These are phyloP conservation scores for Apophysomyces elegans DNA, from an alignment of 371 early-diverging fungal genomes.

Conservation along the genomic window DNA sequence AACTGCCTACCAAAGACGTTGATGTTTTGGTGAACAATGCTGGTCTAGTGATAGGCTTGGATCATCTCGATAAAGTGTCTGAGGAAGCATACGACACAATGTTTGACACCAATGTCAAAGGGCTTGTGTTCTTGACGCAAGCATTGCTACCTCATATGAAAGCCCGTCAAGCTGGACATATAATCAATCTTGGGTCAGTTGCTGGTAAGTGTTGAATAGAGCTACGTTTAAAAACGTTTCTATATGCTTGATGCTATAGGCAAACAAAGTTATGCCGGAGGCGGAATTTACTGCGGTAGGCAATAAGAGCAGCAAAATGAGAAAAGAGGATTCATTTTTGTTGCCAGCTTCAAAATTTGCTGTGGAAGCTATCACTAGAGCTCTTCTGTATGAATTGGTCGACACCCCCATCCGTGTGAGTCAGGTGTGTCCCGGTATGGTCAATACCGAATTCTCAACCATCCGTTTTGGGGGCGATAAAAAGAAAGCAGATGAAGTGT, in stretches of 20 bases:
- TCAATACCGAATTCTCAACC: constrained; percentile 92
- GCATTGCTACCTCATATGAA: constrained; percentile 86
- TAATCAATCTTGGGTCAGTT: constrained; percentile 89
- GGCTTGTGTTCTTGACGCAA: constrained; percentile 76
- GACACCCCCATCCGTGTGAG: constrained; percentile 78
- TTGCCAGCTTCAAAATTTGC: constrained; percentile 82
- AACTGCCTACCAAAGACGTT: constrained; percentile 54
- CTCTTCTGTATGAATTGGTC: constrained; percentile 81
- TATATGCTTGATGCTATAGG: constrained; percentile 20
- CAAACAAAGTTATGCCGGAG: constrained; percentile 69
- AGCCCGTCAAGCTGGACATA: constrained; percentile 69
- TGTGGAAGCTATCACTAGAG: constrained; percentile 79
- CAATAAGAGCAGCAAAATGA: background rate
- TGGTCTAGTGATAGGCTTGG: constrained; percentile 80
- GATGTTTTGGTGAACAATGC: constrained; percentile 56
- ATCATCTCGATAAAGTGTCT: constrained; percentile 68
- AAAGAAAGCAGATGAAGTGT: constrained; percentile 79
- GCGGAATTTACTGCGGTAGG: constrained; percentile 81
- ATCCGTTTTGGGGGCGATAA: constrained; percentile 86
- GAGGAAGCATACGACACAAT: constrained; percentile 77
- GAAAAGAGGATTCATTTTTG: background rate
- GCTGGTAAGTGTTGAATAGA: constrained; percentile 53
- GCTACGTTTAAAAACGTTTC: too few relatives aligned
- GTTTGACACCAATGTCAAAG: constrained; percentile 94
- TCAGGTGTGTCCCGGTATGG: constrained; percentile 79